Evolutionary conservation across 1,284 basidiomycete species (phyloP).

Genomic region (Malassezia globosa): DNA sequence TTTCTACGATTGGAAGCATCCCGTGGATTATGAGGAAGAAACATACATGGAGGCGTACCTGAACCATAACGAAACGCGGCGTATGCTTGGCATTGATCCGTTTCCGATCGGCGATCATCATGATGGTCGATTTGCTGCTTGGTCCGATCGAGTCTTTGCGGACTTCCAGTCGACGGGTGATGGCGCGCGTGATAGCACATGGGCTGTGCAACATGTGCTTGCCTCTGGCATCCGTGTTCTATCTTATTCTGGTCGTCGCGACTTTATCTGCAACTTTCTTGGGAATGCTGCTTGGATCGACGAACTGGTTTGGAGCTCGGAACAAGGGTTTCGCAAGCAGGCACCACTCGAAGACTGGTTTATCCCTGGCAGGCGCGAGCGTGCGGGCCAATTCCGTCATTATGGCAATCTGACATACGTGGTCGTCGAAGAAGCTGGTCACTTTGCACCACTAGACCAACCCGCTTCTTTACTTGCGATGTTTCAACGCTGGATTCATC

Average conservation of each 20-base stretch:
- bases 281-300: constrained; percentile 36
- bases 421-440: constrained; percentile 34
- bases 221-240: constrained; percentile 30
- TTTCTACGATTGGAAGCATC: constrained; percentile 38
- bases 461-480: constrained; percentile 28
- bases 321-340: constrained; percentile 23
- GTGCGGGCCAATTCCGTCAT: constrained; percentile 28
- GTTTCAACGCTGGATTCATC: constrained; percentile 39
- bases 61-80: constrained; percentile 26
- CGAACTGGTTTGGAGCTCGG: constrained; percentile 30
- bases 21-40: constrained; percentile 33
- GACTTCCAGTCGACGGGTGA: constrained; percentile 42
- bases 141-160: constrained; percentile 35
- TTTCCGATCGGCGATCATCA: constrained; percentile 35
- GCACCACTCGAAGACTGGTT: constrained; percentile 26
- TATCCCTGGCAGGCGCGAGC: constrained; percentile 6
- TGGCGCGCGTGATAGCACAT: constrained; percentile 34
- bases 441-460: constrained; percentile 44
- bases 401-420: constrained; percentile 29
- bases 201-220: constrained; percentile 34
- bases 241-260: constrained; percentile 31
- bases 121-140: constrained; percentile 39
- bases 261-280: constrained; percentile 44
- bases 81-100: constrained; percentile 32
- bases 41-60: constrained; percentile 37